Conservation (phyloP, 352 stramenopile species). For the Phytophthora boehmeriae region DNA sequence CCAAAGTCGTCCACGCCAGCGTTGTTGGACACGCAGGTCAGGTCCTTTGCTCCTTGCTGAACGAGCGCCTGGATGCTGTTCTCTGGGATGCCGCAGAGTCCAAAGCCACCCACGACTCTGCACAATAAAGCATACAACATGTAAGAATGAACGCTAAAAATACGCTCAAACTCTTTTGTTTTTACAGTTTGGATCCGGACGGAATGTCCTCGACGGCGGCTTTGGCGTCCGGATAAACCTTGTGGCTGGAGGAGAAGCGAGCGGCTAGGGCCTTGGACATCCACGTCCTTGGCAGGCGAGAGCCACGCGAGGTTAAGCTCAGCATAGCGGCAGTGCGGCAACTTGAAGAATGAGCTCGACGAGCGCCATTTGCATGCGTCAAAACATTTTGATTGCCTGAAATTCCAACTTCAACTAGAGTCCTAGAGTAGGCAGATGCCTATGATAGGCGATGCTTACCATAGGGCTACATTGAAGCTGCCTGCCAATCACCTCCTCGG, state of each 20-base stretch:
- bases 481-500: too few relatives aligned
- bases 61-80: constrained; percentile 88
- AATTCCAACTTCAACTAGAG: too few relatives aligned
- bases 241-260: constrained; percentile 45
- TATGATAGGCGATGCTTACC: too few relatives aligned
- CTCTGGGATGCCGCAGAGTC: constrained; percentile 92
- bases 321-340: constrained; percentile 16
- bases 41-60: constrained; percentile 71
- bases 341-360: neutral
- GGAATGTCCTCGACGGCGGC: constrained; percentile 81
- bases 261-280: constrained; percentile 9
- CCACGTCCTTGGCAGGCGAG: constrained; percentile 1
- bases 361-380: too few relatives aligned
- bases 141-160: neutral
- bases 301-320: neutral
- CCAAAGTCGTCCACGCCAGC: constrained; percentile 95
- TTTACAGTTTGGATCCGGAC: constrained; percentile 74
- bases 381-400: too few relatives aligned
- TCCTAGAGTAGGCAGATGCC: too few relatives aligned
- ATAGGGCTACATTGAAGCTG: too few relatives aligned
- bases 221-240: constrained; percentile 72
- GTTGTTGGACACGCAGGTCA: constrained; percentile 94
- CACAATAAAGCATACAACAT: too few relatives aligned
- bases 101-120: constrained; percentile 92
- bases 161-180: too few relatives aligned